Base-by-base conservation (phyloP, 495 filamentous ascomycete genomes). In the Lasiosphaeria miniovina region DNA sequence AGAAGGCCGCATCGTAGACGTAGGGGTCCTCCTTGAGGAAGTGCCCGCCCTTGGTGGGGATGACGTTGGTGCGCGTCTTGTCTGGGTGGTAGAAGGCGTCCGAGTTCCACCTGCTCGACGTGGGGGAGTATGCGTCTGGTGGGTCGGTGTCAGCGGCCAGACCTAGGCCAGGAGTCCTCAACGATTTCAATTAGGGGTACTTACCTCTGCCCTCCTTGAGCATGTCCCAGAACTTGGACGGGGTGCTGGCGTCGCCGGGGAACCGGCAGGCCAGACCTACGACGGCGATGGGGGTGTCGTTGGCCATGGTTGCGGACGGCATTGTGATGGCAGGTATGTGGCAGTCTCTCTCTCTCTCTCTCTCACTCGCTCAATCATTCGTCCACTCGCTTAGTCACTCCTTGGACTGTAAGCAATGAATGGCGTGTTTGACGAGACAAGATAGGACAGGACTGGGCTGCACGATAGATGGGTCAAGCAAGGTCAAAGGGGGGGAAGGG, bases 11-110 rank as follows among this genome's bases (percentile, higher is more conserved):
- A 58, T 86, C 83, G 75, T 75, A 74, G 4, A 55, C 55, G 24
- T 66, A 63, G 7, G 58, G 50, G 12, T 72, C 66, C 6, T 60
- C 50, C 3, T 74, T 33, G 36, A 73, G 68, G 36, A 89, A 92
- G 73, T 89, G 90, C 61, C 89, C 88, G 4, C 90, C 90, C 67
- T 93, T 89, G 12, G 58, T 32, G 12, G 52, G 32, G 6, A 31
- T 36, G 31, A 35, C 49, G 40, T 32, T n/a, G 3, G 24, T 14
- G 3, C 50, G 36, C 51, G 6, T 32, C 17, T 41, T 40, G 17
- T 43, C 43, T 4, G n/a, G n/a, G 31, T 59, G 49, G 2, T 53
- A 48, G 48, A n/a, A 33, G 4, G 57, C 57, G 24, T 52, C 49
- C 12, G 35, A 14, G 38, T 59, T 59, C 24, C 24, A 24, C 24